These are phyloP conservation scores for Musa itinerans DNA, from an alignment of 176 grass and related monocot genomes.

Conservation along the genomic window DNA sequence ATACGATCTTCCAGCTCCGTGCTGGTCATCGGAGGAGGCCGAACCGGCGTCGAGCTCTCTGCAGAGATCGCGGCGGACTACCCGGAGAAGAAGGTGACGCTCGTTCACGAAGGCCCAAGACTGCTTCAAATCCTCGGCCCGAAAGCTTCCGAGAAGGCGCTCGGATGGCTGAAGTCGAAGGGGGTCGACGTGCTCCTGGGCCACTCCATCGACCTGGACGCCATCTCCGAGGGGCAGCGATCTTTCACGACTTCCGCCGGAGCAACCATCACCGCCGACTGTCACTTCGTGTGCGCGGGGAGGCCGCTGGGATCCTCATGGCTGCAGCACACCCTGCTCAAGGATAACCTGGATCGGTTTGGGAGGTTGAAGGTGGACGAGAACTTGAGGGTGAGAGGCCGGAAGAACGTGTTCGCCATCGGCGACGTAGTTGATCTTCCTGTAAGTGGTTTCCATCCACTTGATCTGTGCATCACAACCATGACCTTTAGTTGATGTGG, in stretches of 20 bases:
- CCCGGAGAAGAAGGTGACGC: conserved; percentile 7
- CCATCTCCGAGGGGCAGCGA: neutral
- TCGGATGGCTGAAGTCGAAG: conserved; percentile 1
- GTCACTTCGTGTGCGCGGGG: neutral
- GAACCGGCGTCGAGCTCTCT: conserved; percentile 4
- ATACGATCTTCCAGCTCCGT: conserved; percentile 5
- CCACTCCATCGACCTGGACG: neutral
- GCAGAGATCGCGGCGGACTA: conserved; percentile 4
- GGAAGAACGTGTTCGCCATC: neutral
- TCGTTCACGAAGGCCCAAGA: neutral
- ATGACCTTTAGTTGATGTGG: neutral
- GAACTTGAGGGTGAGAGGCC: conserved; percentile 1
- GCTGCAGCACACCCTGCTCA: neutral
- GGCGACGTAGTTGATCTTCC: neutral
- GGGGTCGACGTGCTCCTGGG: neutral
- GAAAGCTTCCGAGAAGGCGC: conserved; percentile 5
- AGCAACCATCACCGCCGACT: neutral
- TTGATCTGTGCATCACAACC: neutral
- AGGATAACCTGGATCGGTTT: neutral
- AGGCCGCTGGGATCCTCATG: neutral
- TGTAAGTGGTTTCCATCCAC: neutral
- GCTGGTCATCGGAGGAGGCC: conserved; percentile 11
- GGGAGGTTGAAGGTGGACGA: neutral
- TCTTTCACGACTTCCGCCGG: neutral
- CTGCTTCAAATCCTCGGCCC: neutral